Percentiles rank a stretch among this genome's conserved stretches.
These are phyloP conservation scores for Skeletonema grethae DNA, from an alignment of 108 stramenopile species.

Conservation along the genomic window DNA sequence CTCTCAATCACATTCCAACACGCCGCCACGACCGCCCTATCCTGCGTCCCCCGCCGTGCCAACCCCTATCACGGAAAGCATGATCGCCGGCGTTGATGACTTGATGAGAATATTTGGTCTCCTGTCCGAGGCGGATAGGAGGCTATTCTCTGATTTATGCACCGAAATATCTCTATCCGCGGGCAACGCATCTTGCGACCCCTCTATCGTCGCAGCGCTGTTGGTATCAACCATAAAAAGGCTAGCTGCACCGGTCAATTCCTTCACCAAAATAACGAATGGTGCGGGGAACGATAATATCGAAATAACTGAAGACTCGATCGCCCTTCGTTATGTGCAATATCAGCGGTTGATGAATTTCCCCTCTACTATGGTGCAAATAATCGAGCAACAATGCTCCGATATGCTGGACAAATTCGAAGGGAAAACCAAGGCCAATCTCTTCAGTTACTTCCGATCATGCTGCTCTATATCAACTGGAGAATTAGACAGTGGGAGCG, in stretches of 20 bases:
- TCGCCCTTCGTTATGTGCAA: neutral
- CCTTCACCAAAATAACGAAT: neutral
- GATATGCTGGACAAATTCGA: neutral
- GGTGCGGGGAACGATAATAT: neutral
- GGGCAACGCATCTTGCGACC: neutral
- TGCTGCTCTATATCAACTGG: neutral
- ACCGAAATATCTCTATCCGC: neutral
- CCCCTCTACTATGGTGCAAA: neutral
- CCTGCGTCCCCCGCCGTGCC: neutral
- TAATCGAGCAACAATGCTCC: slow-evolving; percentile 1
- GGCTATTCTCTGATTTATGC: slow-evolving; percentile 6
- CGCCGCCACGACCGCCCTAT: neutral
- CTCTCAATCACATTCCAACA: too few relatives aligned
- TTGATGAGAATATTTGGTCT: slow-evolving; percentile 4
- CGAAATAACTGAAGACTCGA: neutral
- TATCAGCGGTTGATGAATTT: slow-evolving; percentile 1
- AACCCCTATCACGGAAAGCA: neutral
- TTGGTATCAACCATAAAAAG: slow-evolving; percentile 3
- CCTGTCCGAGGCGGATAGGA: slow-evolving; percentile 1
- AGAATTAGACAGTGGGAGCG: neutral
- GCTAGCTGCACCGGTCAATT: neutral
- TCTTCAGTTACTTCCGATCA: neutral
- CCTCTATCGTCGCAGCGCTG: slow-evolving; percentile 1
- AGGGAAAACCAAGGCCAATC: slow-evolving; percentile 1
- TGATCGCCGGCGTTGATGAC: slow-evolving; percentile 8